Percentiles rank a stretch among this genome's conserved stretches.
phyloP scores from a whole-genome alignment of 1,139 yeast genomes.

The Geotrichum cucujoidarum region DNA sequence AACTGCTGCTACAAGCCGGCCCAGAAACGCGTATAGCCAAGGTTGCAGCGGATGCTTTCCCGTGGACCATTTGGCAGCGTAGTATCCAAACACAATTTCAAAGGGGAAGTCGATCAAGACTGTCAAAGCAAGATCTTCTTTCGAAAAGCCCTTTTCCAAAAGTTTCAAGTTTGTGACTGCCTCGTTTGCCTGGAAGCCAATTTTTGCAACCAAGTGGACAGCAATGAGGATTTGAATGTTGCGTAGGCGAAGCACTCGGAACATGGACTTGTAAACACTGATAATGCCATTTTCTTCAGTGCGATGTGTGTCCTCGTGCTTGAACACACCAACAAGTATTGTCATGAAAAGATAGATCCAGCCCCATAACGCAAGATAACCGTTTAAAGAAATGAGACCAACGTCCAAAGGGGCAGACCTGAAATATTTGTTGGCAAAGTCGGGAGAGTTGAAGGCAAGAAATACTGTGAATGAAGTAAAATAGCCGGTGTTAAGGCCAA shows the following conservation, averaged over 20 bases:
- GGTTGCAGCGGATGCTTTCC: slow-evolving; percentile 70
- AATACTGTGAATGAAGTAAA: slow-evolving; percentile 88
- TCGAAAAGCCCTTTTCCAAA: slow-evolving; percentile 86
- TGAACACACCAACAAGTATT: slow-evolving; percentile 46
- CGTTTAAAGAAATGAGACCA: slow-evolving; percentile 70
- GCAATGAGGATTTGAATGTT: slow-evolving; percentile 71
- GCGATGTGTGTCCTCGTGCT: slow-evolving; percentile 41
- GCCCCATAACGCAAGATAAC: slow-evolving; percentile 77
- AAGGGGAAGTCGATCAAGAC: slow-evolving; percentile 94
- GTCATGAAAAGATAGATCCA: slow-evolving; percentile 66
- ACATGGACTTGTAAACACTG: slow-evolving; percentile 70
- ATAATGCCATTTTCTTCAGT: slow-evolving; percentile 30
- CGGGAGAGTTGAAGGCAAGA: slow-evolving; percentile 84
- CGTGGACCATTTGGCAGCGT: slow-evolving; percentile 91
- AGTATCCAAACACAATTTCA: slow-evolving; percentile 90
- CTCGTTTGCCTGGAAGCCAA: slow-evolving; percentile 94
- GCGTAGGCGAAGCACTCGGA: slow-evolving; percentile 66
- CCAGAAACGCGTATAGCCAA: slow-evolving; percentile 87
- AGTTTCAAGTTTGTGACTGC: slow-evolving; percentile 90
- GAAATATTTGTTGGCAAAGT: slow-evolving; percentile 82
- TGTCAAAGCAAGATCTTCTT: slow-evolving; percentile 91
- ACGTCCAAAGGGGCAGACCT: slow-evolving; percentile 53
- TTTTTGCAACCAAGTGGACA: slow-evolving; percentile 72
- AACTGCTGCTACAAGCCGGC: slow-evolving; percentile 69
- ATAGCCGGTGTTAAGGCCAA: slow-evolving; percentile 91